phyloP scores from a whole-genome alignment of 176 grass and related monocot genomes.

The Bothriochloa decipiens region DNA sequence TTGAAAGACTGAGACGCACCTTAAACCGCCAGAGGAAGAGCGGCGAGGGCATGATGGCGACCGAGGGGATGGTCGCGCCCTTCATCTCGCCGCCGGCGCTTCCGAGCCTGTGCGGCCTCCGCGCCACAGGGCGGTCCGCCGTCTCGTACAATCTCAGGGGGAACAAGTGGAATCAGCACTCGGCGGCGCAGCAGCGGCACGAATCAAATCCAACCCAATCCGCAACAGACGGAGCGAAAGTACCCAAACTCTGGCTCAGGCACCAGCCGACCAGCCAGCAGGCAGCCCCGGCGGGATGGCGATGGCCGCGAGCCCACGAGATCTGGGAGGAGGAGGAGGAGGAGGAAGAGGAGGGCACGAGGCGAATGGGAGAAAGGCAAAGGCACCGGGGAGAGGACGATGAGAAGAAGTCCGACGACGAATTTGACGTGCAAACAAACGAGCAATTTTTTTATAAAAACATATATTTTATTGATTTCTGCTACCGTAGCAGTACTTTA shows the following conservation, averaged over 20 bases:
- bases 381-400: slow-evolving; percentile 12
- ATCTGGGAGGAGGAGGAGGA: slow-evolving; percentile 30
- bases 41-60: slow-evolving; percentile 77
- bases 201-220: not conserved
- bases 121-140: slow-evolving; percentile 22
- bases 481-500: not conserved
- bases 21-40: slow-evolving; percentile 91
- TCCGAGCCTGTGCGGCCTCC: slow-evolving; percentile 18
- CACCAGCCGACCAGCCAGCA: not conserved
- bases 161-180: not conserved
- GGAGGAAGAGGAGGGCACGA: not conserved
- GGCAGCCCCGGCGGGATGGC: not conserved
- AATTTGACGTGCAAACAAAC: slow-evolving; percentile 52
- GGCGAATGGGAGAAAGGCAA: slow-evolving; percentile 45
- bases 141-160: no score
- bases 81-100: slow-evolving; percentile 65
- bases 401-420: slow-evolving; percentile 23
- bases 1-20: slow-evolving; percentile 41
- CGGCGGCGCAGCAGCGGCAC: not conserved
- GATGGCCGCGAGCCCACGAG: slow-evolving; percentile 43
- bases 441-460: not conserved
- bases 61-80: slow-evolving; percentile 57
- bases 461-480: not conserved
- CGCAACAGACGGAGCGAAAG: not conserved
- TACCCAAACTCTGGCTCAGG: not conserved